A percentile compares a stretch with the other conserved stretches of the same genome.
Evolutionary conservation across 2,329 filamentous ascomycete species (phyloP).

Genomic region (Fusarium musae): DNA sequence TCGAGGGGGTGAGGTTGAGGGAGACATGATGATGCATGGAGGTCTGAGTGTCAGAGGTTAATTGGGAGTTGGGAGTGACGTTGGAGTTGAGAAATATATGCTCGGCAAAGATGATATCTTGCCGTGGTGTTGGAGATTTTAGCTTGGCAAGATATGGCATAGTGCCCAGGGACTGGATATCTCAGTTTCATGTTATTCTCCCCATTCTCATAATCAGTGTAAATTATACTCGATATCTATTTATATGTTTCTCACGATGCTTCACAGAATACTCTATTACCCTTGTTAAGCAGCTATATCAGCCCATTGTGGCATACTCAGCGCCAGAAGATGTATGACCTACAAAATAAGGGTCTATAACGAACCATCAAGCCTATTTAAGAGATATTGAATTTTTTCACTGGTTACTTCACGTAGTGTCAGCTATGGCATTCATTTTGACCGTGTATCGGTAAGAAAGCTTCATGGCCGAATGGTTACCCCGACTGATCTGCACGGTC

Average conservation of each 20-base stretch:
- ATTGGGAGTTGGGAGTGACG: neutral
- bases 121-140: neutral
- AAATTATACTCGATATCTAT: rapidly evolving
- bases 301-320: rapidly evolving
- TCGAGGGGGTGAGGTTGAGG: neutral
- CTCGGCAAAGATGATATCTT: neutral
- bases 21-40: rapidly evolving
- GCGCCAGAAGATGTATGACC: neutral
- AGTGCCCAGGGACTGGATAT: too few species aligned
- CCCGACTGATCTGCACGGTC: neutral
- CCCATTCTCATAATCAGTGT: rapidly evolving
- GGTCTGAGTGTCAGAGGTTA: rapidly evolving
- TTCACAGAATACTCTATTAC: rapidly evolving
- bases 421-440: neutral
- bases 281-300: neutral
- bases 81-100: neutral
- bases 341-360: rapidly evolving
- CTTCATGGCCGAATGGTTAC: neutral
- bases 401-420: rapidly evolving
- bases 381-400: rapidly evolving
- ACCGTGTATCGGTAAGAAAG: neutral
- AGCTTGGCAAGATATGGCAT: neutral
- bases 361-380: rapidly evolving
- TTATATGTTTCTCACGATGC: rapidly evolving
- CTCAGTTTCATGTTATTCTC: too few species aligned